Conservation (phyloP, 495 filamentous ascomycete species). For the Trichoderma orchidacearum region DNA sequence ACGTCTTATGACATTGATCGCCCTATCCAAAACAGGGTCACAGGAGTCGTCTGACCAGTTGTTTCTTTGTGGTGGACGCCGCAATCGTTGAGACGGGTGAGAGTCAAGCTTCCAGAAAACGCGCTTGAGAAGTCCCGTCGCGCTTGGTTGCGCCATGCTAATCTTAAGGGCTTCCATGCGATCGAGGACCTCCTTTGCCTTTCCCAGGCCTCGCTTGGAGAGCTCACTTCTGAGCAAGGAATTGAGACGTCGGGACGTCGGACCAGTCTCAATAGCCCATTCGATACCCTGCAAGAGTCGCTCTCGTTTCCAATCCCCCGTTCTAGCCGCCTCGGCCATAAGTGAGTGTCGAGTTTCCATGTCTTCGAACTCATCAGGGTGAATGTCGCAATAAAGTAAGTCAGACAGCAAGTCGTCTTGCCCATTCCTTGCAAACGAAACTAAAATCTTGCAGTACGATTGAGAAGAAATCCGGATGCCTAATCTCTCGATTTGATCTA, state of each 20-base stretch:
- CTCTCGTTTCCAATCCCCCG: slow-evolving; percentile 16
- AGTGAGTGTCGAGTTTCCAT: slow-evolving; percentile 34
- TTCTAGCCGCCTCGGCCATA: slow-evolving; percentile 8
- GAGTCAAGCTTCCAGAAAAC: slow-evolving; percentile 10
- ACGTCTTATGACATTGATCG: neutral
- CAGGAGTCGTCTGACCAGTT: neutral
- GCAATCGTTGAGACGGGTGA: slow-evolving; percentile 1
- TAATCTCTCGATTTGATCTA: slow-evolving; percentile 39
- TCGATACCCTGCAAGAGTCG: slow-evolving; percentile 15
- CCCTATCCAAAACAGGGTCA: neutral
- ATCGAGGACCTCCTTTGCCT: slow-evolving; percentile 12
- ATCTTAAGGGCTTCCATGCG: slow-evolving; percentile 16
- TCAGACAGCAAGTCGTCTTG: slow-evolving; percentile 42
- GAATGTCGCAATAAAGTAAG: slow-evolving; percentile 55
- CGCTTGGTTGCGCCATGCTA: slow-evolving; percentile 7
- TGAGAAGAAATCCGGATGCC: slow-evolving; percentile 46
- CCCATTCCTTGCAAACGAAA: slow-evolving; percentile 39
- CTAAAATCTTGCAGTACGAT: slow-evolving; percentile 44
- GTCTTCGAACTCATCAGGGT: slow-evolving; percentile 64
- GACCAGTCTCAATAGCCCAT: slow-evolving; percentile 8
- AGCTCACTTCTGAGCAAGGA: slow-evolving; percentile 6
- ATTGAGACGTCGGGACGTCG: slow-evolving; percentile 10
- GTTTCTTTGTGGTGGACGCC: neutral
- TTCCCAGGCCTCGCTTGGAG: slow-evolving; percentile 8
- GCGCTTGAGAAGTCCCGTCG: slow-evolving; percentile 8